phyloP scores from a whole-genome alignment of 768 basidiomycete genomes.

The Panus rudis region DNA sequence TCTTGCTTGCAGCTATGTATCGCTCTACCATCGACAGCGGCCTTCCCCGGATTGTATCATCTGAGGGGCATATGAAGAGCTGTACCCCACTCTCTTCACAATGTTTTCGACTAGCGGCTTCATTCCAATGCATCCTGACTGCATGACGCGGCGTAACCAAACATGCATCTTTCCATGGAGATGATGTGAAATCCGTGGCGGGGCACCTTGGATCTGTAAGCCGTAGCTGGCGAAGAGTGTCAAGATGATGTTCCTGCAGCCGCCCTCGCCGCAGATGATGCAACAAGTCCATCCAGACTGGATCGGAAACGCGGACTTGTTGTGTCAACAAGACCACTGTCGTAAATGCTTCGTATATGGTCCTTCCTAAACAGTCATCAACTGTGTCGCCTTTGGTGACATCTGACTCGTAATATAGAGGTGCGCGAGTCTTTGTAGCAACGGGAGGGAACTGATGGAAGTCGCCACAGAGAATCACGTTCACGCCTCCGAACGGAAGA shows the following conservation, averaged over 20 bases:
- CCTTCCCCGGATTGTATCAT: conserved; percentile 20
- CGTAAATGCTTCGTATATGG: conserved; percentile 10
- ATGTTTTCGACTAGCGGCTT: conserved; percentile 17
- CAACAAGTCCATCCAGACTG: conserved; percentile 26
- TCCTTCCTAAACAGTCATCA: conserved; percentile 1
- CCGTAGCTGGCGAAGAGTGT: conserved; percentile 20
- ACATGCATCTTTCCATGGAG: conserved; percentile 27
- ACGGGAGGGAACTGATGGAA: conserved; percentile 43
- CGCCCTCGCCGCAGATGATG: conserved; percentile 19
- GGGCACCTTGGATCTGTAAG: conserved; percentile 15
- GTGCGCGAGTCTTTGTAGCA: conserved; percentile 8
- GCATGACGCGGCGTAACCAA: conserved; percentile 33
- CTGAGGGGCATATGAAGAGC: conserved; percentile 24
- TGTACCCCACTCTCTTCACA: conserved; percentile 9
- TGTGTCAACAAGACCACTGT: conserved; percentile 31
- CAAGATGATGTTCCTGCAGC: conserved; percentile 20
- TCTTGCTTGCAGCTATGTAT: conserved; percentile 5
- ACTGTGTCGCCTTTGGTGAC: not conserved
- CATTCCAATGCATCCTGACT: conserved; percentile 32
- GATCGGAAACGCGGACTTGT: conserved; percentile 29
- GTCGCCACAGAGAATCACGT: conserved; percentile 34
- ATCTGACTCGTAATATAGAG: conserved; percentile 22
- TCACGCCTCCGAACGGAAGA: conserved; percentile 30
- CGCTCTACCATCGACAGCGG: conserved; percentile 10
- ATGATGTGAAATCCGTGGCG: conserved; percentile 17